Percentiles rank a stretch among this genome's conserved stretches.
Conservation (phyloP, 208 protist genomes). For the Vickermania spadyakhi region DNA sequence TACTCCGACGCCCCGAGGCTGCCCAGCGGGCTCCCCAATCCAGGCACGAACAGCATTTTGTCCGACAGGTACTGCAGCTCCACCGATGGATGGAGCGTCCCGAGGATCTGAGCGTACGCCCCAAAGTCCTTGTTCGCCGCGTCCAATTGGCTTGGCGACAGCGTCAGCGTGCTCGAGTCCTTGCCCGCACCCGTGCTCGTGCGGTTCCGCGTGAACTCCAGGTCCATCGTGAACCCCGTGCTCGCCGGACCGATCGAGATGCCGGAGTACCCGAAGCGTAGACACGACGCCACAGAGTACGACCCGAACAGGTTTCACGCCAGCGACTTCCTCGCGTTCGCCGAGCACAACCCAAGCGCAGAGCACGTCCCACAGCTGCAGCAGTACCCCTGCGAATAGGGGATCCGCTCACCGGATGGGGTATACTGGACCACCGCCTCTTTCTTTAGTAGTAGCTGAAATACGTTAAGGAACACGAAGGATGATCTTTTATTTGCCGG, state of each 20-base stretch:
- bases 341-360: constrained; percentile 43
- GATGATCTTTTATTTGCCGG: no score
- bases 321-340: constrained; percentile 30
- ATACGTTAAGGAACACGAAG: no score
- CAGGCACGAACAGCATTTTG: constrained; percentile 72
- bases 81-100: constrained; percentile 45
- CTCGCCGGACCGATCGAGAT: constrained; percentile 55
- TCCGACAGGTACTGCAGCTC: constrained; percentile 40
- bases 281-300: constrained; percentile 61
- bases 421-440: no score
- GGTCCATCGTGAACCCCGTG: constrained; percentile 50
- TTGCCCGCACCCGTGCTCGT: not conserved
- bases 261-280: constrained; percentile 59
- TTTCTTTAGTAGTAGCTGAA: no score
- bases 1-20: constrained; percentile 64
- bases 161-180: constrained; percentile 19
- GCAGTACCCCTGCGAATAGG: constrained; percentile 82
- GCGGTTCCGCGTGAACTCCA: no score
- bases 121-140: constrained; percentile 25
- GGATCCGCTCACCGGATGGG: constrained; percentile 26
- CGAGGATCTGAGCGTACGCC: constrained; percentile 50
- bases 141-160: constrained; percentile 32
- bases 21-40: constrained; percentile 13
- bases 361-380: constrained; percentile 67
- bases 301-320: constrained; percentile 50